Percentiles rank a stretch among this genome's conserved stretches.
These are phyloP conservation scores for Debaryomyces subglobosus DNA, from an alignment of 1,139 yeast genomes.

Conservation along the genomic window DNA sequence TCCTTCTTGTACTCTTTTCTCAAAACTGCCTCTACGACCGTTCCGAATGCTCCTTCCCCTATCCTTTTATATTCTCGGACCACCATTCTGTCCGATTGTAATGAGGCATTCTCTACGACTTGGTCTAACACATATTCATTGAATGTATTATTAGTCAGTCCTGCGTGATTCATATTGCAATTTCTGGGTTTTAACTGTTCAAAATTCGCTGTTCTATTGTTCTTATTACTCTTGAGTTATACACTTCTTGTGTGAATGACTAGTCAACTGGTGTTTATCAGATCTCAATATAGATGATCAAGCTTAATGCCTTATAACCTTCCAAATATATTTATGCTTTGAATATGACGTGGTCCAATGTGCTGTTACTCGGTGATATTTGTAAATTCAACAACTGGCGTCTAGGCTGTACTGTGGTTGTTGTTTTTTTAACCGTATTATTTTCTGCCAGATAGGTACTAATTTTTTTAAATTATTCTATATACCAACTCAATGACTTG, in stretches of 20 bases:
- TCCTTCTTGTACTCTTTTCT: constrained; percentile 35
- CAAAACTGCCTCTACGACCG: constrained; percentile 74
- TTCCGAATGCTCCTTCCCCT: constrained; percentile 86
- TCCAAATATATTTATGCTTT: not conserved
- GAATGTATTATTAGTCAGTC: constrained; percentile 9
- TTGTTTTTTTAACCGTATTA: not conserved
- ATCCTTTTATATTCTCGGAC: constrained; percentile 72
- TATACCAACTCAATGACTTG: not conserved
- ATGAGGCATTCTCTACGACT: constrained; percentile 64
- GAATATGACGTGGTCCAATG: not conserved
- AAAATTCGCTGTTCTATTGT: not conserved
- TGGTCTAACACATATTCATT: constrained; percentile 45
- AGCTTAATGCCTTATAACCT: not conserved
- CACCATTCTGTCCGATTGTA: constrained; percentile 59
- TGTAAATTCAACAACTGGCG: not conserved
- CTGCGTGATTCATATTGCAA: constrained; percentile 9
- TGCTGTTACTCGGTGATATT: not conserved
- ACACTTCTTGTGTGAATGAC: constrained; percentile 2
- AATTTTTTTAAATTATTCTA: not conserved
- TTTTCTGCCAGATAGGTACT: not conserved
- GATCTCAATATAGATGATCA: not conserved
- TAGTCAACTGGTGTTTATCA: not conserved
- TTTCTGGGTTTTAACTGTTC: not conserved
- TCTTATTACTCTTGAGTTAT: not conserved
- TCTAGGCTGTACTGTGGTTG: not conserved